These are phyloP conservation scores for Stemphylium vesicarium DNA, from an alignment of 2,329 filamentous ascomycete genomes.

Conservation along the genomic window DNA sequence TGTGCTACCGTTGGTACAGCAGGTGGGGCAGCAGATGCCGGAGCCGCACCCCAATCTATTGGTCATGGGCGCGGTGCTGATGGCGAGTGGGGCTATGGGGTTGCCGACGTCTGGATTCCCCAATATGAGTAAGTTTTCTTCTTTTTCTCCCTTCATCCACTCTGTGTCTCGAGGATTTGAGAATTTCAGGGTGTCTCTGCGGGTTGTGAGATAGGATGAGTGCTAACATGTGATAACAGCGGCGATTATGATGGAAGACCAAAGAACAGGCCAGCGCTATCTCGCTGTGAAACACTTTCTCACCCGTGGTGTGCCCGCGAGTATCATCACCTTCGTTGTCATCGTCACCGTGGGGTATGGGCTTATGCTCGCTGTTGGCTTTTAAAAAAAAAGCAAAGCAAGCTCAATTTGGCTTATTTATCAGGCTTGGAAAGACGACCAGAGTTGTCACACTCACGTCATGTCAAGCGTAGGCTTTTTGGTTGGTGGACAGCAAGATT, in stretches of 20 bases:
- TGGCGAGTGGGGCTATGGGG: conserved; percentile 98
- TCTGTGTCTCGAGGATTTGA: too few species aligned
- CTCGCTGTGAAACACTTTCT: conserved; percentile 93
- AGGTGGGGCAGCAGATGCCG: conserved; percentile 82
- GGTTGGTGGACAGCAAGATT: too few species aligned
- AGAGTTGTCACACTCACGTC: too few species aligned
- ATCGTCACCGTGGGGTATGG: conserved; percentile 90
- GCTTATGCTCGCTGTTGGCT: conserved; percentile 77
- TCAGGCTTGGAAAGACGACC: too few species aligned
- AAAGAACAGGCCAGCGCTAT: conserved; percentile 87
- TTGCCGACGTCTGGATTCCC: conserved; percentile 95
- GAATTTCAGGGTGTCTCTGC: too few species aligned
- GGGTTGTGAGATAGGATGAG: too few species aligned
- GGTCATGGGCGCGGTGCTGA: conserved; percentile 93
- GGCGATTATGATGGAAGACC: conserved; percentile 99
- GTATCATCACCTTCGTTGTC: conserved; percentile 78
- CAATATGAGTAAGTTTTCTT: conserved; percentile 88
- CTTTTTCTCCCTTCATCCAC: neutral
- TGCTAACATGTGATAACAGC: conserved; percentile 58
- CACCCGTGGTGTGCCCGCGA: conserved; percentile 87
- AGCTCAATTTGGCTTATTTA: too few species aligned
- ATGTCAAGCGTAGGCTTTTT: too few species aligned
- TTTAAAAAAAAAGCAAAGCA: too few species aligned
- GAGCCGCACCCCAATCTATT: conserved; percentile 92
- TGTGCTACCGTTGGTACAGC: conserved; percentile 85